Percentiles rank a stretch among this genome's conserved stretches.
Conservation (phyloP, 2,329 filamentous ascomycete species). For the Ascomycota sp. region DNA sequence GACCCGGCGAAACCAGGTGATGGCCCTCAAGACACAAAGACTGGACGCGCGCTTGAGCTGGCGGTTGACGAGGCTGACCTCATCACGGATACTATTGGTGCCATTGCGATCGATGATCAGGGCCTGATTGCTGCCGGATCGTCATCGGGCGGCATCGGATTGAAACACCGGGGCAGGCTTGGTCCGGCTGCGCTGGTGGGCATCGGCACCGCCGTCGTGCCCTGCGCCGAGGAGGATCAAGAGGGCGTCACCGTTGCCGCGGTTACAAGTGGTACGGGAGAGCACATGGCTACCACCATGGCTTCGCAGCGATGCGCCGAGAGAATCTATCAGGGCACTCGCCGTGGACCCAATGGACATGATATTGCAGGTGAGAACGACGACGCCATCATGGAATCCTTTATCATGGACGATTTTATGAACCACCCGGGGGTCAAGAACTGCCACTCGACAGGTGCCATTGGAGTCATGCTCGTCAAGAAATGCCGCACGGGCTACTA, state of each 20-base stretch:
- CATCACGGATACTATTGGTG: constrained; percentile 86
- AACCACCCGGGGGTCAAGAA: constrained; percentile 65
- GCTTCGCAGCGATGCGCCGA: constrained; percentile 75
- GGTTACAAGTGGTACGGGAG: constrained; percentile 85
- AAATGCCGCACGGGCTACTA: constrained; percentile 57
- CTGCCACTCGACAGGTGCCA: constrained; percentile 67
- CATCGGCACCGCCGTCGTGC: constrained; percentile 78
- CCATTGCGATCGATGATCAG: constrained; percentile 71
- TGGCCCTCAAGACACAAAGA: constrained; percentile 1
- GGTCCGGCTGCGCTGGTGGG: constrained; percentile 87
- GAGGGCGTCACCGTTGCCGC: constrained; percentile 54
- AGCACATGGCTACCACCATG: constrained; percentile 94
- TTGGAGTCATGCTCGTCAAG: constrained; percentile 81
- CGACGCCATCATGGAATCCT: constrained; percentile 48
- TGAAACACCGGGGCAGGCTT: constrained; percentile 86
- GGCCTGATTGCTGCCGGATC: constrained; percentile 87
- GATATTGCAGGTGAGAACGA: constrained; percentile 56
- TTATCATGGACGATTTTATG: constrained; percentile 85
- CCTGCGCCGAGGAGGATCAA: constrained; percentile 47
- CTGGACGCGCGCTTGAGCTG: constrained; percentile 6
- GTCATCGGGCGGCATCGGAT: constrained; percentile 92
- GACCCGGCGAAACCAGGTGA: constrained; percentile 1
- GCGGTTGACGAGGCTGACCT: constrained; percentile 28
- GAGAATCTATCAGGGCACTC: constrained; percentile 54
- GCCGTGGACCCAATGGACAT: constrained; percentile 35